Evolutionary conservation across 73 alveolate genomes (phyloP).

Genomic region (Paramecium octaurelia): DNA sequence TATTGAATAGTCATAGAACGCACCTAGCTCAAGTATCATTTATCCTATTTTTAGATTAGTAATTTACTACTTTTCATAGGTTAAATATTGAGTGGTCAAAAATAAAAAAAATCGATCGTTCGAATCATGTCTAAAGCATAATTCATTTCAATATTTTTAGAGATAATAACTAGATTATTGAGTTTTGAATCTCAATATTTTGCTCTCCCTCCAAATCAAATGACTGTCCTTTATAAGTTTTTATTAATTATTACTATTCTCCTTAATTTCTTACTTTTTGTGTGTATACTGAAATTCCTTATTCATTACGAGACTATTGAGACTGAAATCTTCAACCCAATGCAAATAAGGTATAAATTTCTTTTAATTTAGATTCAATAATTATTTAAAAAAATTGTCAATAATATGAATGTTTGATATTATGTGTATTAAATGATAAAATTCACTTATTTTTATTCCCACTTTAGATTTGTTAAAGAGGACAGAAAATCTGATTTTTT

Average conservation of each 20-base stretch:
- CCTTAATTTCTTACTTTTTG: background rate
- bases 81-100: background rate
- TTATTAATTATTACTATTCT: background rate
- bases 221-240: background rate
- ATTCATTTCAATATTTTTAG: background rate
- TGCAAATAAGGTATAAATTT: background rate
- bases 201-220: background rate
- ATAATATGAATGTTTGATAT: background rate
- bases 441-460: background rate
- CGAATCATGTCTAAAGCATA: background rate
- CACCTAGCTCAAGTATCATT: background rate
- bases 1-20: background rate
- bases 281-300: background rate
- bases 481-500: background rate
- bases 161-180: background rate
- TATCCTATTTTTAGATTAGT: background rate
- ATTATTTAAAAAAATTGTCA: background rate
- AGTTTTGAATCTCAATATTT: background rate
- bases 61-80: background rate
- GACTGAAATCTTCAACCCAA: background rate
- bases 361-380: background rate
- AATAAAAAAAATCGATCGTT: background rate
- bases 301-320: background rate
- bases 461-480: background rate
- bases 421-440: background rate